phyloP scores from a whole-genome alignment of 176 grass and related monocot genomes.

The Miscanthus lutarioriparius region DNA sequence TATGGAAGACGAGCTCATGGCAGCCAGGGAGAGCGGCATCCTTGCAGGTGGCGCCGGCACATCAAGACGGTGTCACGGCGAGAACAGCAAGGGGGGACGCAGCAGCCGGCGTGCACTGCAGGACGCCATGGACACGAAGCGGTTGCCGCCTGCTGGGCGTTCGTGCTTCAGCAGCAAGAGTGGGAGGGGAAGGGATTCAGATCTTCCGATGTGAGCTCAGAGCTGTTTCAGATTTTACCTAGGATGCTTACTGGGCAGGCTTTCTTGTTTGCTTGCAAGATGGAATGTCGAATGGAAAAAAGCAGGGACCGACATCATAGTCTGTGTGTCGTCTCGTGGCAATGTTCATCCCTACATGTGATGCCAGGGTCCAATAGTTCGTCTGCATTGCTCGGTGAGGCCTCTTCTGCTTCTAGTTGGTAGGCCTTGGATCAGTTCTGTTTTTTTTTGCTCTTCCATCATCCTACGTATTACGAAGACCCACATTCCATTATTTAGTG shows the following conservation, averaged over 20 bases:
- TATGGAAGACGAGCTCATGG: conserved; percentile 71
- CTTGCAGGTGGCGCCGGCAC: conserved; percentile 40
- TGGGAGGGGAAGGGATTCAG: conserved; percentile 44
- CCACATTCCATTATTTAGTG: conserved; percentile 1
- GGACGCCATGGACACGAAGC: conserved; percentile 50
- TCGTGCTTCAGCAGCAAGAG: conserved; percentile 53
- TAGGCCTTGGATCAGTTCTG: not conserved
- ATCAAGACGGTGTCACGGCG: conserved; percentile 39
- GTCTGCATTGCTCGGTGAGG: conserved; percentile 28
- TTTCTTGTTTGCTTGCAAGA: conserved; percentile 33
- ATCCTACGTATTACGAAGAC: not conserved
- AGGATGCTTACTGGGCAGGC: conserved; percentile 31
- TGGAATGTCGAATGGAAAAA: conserved; percentile 4
- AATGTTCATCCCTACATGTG: conserved; percentile 25
- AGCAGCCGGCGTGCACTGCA: conserved; percentile 29
- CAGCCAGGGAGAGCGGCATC: conserved; percentile 59
- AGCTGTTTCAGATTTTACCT: conserved; percentile 13
- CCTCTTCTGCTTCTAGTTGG: conserved; percentile 17
- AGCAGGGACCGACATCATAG: conserved; percentile 19
- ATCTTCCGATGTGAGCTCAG: conserved; percentile 47
- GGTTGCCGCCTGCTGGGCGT: conserved; percentile 56
- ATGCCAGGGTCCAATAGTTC: conserved; percentile 22
- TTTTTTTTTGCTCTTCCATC: conserved; percentile 1
- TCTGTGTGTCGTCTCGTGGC: conserved; percentile 26
- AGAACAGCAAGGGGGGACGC: conserved; percentile 43